phyloP scores from a whole-genome alignment of 1,284 basidiomycete species.

The Ceraceosorus guamensis region DNA sequence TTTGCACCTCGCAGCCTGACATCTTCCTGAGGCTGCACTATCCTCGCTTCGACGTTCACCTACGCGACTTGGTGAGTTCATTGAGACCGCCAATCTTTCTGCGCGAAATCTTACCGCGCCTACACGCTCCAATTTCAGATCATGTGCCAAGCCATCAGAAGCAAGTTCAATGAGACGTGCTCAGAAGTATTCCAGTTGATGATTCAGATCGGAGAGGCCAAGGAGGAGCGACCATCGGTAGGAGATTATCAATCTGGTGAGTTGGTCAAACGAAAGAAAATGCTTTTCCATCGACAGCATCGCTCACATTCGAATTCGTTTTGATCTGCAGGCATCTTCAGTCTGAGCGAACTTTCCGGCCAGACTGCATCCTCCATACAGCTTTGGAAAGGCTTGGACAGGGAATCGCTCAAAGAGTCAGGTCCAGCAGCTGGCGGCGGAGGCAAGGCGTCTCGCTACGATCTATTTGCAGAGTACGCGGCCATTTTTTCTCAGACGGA shows the following conservation, averaged over 20 bases:
- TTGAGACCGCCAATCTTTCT: too few species aligned
- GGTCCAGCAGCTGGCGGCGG: conserved; percentile 2
- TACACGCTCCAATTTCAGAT: neutral
- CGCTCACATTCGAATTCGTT: too few species aligned
- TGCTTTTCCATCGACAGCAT: conserved; percentile 15
- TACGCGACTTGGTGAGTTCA: conserved; percentile 69
- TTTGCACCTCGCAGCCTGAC: conserved; percentile 55
- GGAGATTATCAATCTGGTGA: too few species aligned
- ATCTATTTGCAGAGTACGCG: conserved; percentile 56
- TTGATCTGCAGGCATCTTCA: conserved; percentile 32
- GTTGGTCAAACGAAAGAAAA: too few species aligned
- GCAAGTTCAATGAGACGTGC: conserved; percentile 36
- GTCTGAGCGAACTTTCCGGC: too few species aligned
- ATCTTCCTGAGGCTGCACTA: conserved; percentile 78
- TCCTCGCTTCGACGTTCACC: conserved; percentile 76
- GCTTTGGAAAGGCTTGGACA: conserved; percentile 54
- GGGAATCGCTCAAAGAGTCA: conserved; percentile 15
- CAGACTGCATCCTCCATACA: conserved; percentile 18
- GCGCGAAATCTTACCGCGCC: neutral
- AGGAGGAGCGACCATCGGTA: conserved; percentile 58
- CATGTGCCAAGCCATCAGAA: conserved; percentile 18
- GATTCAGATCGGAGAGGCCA: conserved; percentile 47
- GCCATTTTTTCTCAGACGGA: conserved; percentile 69
- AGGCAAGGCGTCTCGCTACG: conserved; percentile 23
- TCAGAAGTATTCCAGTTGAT: conserved; percentile 42